Conservation (phyloP, 2,329 filamentous ascomycete species). For the Gaeumannomyces sp. region DNA sequence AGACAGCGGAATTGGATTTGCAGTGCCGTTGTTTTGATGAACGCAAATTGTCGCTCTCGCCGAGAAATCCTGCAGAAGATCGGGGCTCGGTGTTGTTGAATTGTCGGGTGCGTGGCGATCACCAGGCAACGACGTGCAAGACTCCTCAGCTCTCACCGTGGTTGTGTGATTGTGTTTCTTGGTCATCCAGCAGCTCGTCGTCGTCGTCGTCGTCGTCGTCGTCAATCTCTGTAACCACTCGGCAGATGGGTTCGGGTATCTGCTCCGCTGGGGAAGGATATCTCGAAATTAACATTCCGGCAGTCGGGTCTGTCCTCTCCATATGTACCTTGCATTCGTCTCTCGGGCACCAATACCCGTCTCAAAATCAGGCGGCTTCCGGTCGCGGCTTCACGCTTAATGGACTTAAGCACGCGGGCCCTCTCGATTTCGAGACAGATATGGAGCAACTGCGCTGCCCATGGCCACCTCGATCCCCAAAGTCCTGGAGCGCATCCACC, state of each 20-base stretch:
- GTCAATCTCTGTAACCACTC: background rate
- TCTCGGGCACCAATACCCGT: background rate
- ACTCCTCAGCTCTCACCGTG: too few species aligned
- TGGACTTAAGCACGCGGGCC: background rate
- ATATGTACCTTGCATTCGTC: background rate
- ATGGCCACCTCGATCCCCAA: too few species aligned
- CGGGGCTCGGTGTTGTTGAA: too few species aligned
- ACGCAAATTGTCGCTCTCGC: too few species aligned
- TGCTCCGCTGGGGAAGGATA: background rate
- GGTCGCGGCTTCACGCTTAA: background rate
- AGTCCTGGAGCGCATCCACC: too few species aligned
- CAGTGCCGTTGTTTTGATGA: too few species aligned
- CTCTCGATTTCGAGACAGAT: background rate
- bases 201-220: too few species aligned
- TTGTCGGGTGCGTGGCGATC: too few species aligned
- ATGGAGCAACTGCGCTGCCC: too few species aligned
- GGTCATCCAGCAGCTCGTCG: too few species aligned
- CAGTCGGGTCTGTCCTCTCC: background rate
- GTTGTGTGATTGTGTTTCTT: too few species aligned
- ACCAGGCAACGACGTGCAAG: background rate
- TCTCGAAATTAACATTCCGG: background rate
- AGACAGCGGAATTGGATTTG: too few species aligned
- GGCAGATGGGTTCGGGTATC: background rate
- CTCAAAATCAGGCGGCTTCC: background rate
- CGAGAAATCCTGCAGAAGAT: background rate